Evolutionary conservation across 768 basidiomycete genomes (phyloP), one percentile per base, ranked within the genome.

Genomic region (Leccinellum luteum): DNA sequence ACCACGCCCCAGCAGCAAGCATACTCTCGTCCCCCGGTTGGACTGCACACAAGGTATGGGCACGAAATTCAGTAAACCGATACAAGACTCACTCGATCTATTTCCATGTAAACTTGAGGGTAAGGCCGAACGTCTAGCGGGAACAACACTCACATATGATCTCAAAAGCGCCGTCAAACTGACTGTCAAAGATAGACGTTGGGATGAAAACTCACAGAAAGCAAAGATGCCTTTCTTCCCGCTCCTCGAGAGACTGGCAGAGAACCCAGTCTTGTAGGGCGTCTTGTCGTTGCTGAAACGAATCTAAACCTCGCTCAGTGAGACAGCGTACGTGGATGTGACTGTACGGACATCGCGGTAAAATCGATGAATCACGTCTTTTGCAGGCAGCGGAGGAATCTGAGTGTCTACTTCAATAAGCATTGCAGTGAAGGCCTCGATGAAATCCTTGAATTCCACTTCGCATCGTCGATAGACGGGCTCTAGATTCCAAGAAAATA

Each of bases 271-370:
- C 74, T 98, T 98, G 77, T 99, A 99, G 0, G 96, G 96, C 5
- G 96, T 99, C 75, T 94, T 95, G 69, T 94, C 90, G 56, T 92
- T 92, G 67, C 90, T 92, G 73, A 96, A 97, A 14, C 94, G 84
- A 23, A 96, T 71, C 90, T 93, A 47, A 34, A 34, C 7, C 8
- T 28, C 3, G 21, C 15, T 64, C 50, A 62, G 51, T 44, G 32
- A 61, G 54, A 57, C n/a, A 27, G 25, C 8, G 13, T 28, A 57
- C 31, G 47, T 9, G 19, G 32, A 50, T 25, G 25, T 1, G 23
- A 9, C 25, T 17, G 45, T 35, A 51, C 61, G 30, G 19, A 90
- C 91, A 70, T 98, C 96, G 47, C 95, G 86, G 69, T 97, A 96
- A 41, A 98, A 94, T 15, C 96, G 80, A 71, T 98, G 92, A 55